Evolutionary conservation across 441 rosid genomes (phyloP).

Genomic region (Erodium texanum): DNA sequence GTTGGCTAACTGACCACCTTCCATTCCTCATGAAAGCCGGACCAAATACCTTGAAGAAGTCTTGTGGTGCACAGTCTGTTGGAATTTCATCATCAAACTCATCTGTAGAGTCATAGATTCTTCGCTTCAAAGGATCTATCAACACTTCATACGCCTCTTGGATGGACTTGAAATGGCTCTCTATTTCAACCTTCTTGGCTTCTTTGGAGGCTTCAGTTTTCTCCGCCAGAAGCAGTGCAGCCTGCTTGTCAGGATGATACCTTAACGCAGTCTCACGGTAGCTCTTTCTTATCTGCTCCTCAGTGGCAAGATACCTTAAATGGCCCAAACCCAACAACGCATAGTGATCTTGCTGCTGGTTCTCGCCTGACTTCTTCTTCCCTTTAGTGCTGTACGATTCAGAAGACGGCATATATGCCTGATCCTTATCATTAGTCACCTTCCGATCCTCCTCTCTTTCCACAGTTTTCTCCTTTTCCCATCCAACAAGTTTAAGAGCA

Average conservation of each 20-base stretch:
- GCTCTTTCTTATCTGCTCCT: slow-evolving; percentile 86
- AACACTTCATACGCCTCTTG: slow-evolving; percentile 90
- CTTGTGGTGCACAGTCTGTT: slow-evolving; percentile 70
- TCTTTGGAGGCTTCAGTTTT: slow-evolving; percentile 88
- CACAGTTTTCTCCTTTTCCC: slow-evolving; percentile 35
- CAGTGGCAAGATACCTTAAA: slow-evolving; percentile 86
- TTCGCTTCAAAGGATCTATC: slow-evolving; percentile 82
- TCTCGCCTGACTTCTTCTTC: slow-evolving; percentile 70
- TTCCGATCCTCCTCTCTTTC: slow-evolving; percentile 31
- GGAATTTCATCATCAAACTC: slow-evolving; percentile 98
- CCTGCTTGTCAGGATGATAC: slow-evolving; percentile 95
- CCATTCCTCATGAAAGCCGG: slow-evolving; percentile 96
- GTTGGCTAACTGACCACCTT: slow-evolving; percentile 80
- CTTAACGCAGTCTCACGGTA: slow-evolving; percentile 90
- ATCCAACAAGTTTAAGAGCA: slow-evolving; percentile 76
- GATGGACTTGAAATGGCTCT: slow-evolving; percentile 69
- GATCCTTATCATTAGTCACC: slow-evolving; percentile 46
- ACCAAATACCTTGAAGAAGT: slow-evolving; percentile 89
- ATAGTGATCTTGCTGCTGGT: slow-evolving; percentile 81
- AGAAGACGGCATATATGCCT: slow-evolving; percentile 44
- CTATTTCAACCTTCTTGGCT: slow-evolving; percentile 84
- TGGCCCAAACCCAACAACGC: slow-evolving; percentile 81
- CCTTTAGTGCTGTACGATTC: slow-evolving; percentile 72
- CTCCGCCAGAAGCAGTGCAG: slow-evolving; percentile 74
- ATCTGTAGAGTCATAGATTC: slow-evolving; percentile 86